Evolutionary conservation across 805 yeast genomes (phyloP), one percentile per base, ranked within the genome.

Genomic region (Barnettozyma vustinii): DNA sequence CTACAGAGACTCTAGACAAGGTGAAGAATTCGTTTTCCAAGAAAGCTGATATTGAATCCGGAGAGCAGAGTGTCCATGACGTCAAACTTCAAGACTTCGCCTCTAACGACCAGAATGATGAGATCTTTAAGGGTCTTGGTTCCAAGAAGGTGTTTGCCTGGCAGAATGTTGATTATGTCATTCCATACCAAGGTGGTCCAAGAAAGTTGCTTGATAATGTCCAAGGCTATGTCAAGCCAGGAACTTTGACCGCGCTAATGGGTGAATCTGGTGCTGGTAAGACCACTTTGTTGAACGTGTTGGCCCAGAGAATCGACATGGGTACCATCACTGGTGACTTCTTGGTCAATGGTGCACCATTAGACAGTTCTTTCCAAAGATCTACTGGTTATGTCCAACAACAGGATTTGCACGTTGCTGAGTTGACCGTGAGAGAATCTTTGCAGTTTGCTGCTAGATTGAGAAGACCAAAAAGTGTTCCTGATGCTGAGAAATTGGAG

Each of bases 371-470:
- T 4, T 83, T 83, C 70, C 79, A 75, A 60, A 71, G 84, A 61
- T 74, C 74, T 46, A 83, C 83, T 56, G 88, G 88, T 53, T 83
- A 83, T 49, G 52, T 49, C 18, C 52, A 49, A 33, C 52, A 49
- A 35, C 52, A 49, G 33, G 52, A 49, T 45, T 60, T 74, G 66
- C 83, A 47, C 87, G 83, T 65, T 69, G 82, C 57, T 69, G 72
- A 26, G 74, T 81, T 30, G 68, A 82, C 87, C 27, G 87, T 83
- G 12, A 76, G 87, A 57, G 89, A 83, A 63, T 83, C 89, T 2
- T 70, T 83, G 49, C 66, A 71, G 49, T 83, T 83, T 56, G 74
- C 84, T 37, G 89, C 88, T 15, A 67, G 76, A 47, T 68, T 83
- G 60, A 77, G 89, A 67, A 86, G 81, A 64, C 83, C 87, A 12